Evolutionary conservation across 2,329 filamentous ascomycete species (phyloP), one percentile per base, ranked within the genome.

Genomic region (Fusarium sublunatum): DNA sequence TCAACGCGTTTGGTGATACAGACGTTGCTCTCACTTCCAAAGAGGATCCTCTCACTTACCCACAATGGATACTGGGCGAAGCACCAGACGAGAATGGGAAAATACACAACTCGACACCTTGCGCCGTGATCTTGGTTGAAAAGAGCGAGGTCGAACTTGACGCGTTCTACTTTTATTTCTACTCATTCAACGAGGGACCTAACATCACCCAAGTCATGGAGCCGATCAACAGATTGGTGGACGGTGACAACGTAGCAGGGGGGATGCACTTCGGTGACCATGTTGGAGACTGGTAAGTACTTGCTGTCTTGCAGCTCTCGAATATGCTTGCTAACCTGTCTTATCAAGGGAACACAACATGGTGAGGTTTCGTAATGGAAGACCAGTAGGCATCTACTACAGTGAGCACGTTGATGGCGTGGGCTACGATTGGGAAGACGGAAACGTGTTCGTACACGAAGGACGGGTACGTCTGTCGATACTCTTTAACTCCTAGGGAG

Each of bases 121-220:
- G 71, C 34, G 71, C 72, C 2, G 71, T 75, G 3, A 66, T 76
- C 19, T 32, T 76, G 8, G 72, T 76, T 0, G 68, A 73, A 12
- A 72, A 70, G 49, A 58, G 49, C 29, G 35, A 67, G 6, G 26
- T 60, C 1, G 71, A 75, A 6, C 7, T 74, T 1, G 74, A 74
- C 29, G 74, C 72, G 0, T 76, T 76, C 9, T 76, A 71, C 52
- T 76, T 76, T 35, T 76, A 76, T 24, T 76, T 76, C 13, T 76
- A 76, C 44, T 75, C 74, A 0, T 76, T 70, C 24, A 72, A 76
- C 2, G 68, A 72, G 26, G 74, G 74, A 0, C 64, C 72, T 0
- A 75, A 75, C 15, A 66, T 74, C 48, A 74, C 71, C 0, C 74
- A 75, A 32, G 73, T 76, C 0, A 12, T 75, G 25, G 69, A 72